These are phyloP conservation scores for Nakazawaea pomicola DNA, from an alignment of 805 yeast genomes.

Conservation along the genomic window DNA sequence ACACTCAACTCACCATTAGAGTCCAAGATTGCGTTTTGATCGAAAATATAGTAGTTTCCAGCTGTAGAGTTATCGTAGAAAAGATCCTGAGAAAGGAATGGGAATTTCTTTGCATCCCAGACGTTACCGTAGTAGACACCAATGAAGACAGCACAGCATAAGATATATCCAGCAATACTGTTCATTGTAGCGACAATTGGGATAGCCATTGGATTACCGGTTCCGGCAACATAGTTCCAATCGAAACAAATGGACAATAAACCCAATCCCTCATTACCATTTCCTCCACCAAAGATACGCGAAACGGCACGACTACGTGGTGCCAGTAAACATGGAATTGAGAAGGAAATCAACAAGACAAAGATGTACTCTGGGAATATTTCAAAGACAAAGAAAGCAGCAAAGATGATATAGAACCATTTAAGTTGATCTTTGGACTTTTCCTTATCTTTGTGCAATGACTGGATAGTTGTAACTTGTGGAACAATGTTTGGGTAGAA, in stretches of 20 bases:
- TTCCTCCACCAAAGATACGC: conserved; percentile 27
- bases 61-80: conserved; percentile 21
- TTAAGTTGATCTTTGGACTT: background rate
- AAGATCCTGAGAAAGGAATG: conserved; percentile 28
- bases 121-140: conserved; percentile 29
- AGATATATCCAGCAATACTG: conserved; percentile 25
- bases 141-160: conserved; percentile 21
- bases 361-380: conserved; percentile 28
- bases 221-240: conserved; percentile 27
- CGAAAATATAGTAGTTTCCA: conserved; percentile 22
- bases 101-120: conserved; percentile 28
- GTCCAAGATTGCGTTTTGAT: conserved; percentile 17
- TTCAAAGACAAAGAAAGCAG: conserved; percentile 23
- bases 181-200: conserved; percentile 25
- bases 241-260: conserved; percentile 25
- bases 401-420: conserved; percentile 15
- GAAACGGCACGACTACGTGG: conserved; percentile 23
- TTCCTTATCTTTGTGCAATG: background rate
- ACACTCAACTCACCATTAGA: conserved; percentile 18
- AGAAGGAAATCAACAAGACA: conserved; percentile 24
- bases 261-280: conserved; percentile 29
- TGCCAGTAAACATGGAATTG: conserved; percentile 26
- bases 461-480: background rate
- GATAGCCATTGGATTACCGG: conserved; percentile 23
- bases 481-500: background rate